Percentiles rank a stretch among this genome's conserved stretches.
These are phyloP conservation scores for Lipomyces spencermartinsiae DNA, from an alignment of 805 yeast genomes.

Conservation along the genomic window DNA sequence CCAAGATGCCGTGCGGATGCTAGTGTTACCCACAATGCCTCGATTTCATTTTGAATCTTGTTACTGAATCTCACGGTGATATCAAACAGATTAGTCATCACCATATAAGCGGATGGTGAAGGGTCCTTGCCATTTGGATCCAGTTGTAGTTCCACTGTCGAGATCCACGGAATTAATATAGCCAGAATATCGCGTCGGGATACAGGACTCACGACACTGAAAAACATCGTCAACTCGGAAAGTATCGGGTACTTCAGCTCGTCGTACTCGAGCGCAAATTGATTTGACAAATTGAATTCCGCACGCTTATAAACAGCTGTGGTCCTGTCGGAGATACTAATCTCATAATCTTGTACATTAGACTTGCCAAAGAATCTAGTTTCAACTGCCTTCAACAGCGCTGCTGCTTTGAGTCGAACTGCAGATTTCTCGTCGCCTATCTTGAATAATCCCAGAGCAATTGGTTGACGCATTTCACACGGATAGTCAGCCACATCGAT, in stretches of 20 bases:
- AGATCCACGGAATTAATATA: slow-evolving; percentile 91
- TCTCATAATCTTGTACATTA: slow-evolving; percentile 63
- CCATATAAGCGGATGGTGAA: slow-evolving; percentile 61
- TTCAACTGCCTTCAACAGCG: slow-evolving; percentile 72
- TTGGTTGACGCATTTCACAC: slow-evolving; percentile 64
- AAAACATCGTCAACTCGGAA: slow-evolving; percentile 73
- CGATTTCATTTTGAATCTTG: slow-evolving; percentile 81
- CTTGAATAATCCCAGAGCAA: slow-evolving; percentile 78
- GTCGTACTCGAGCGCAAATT: slow-evolving; percentile 67
- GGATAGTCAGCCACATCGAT: slow-evolving; percentile 57
- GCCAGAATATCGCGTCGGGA: slow-evolving; percentile 80
- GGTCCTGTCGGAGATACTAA: slow-evolving; percentile 74
- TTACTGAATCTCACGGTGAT: slow-evolving; percentile 81
- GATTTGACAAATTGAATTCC: slow-evolving; percentile 75
- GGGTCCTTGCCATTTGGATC: slow-evolving; percentile 54
- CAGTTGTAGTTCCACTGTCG: slow-evolving; percentile 68
- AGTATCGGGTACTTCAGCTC: slow-evolving; percentile 66
- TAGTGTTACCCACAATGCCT: slow-evolving; percentile 94
- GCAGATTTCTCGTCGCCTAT: slow-evolving; percentile 74
- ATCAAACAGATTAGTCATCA: slow-evolving; percentile 78
- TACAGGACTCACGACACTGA: slow-evolving; percentile 63
- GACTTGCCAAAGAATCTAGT: slow-evolving; percentile 60
- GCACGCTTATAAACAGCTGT: slow-evolving; percentile 88
- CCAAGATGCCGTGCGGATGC: slow-evolving; percentile 71
- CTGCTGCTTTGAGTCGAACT: slow-evolving; percentile 75